A percentile compares a stretch with the other conserved stretches of the same genome.
Evolutionary conservation across 129 eudicot species (phyloP).

Genomic region (Deinandra increscens): DNA sequence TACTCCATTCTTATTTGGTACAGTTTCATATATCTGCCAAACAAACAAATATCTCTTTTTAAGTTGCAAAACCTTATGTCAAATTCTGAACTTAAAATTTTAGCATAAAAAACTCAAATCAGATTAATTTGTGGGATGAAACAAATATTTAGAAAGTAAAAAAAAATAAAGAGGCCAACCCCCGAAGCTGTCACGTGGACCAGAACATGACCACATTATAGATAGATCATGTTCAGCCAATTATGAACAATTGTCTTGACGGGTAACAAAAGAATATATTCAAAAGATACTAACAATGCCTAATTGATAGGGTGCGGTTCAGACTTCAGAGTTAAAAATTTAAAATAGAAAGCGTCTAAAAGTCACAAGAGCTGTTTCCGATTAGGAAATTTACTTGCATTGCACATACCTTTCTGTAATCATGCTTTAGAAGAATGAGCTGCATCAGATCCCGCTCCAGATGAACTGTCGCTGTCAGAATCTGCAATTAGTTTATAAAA

Average conservation of each 20-base stretch:
- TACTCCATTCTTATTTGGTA: conserved; percentile 18
- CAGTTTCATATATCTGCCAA: conserved; percentile 33
- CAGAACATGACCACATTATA: not conserved
- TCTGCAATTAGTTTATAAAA: conserved; percentile 37
- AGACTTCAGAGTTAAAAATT: too few species aligned
- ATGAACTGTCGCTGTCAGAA: conserved; percentile 60
- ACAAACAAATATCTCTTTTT: not conserved
- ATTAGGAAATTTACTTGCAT: conserved; percentile 4
- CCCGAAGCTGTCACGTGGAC: too few species aligned
- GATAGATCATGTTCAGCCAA: conserved; percentile 6
- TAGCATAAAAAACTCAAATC: too few species aligned
- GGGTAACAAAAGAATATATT: not conserved
- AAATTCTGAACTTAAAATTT: too few species aligned
- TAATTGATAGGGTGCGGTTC: not conserved
- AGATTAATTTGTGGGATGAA: too few species aligned
- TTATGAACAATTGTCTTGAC: conserved; percentile 12
- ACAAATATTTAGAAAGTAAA: too few species aligned
- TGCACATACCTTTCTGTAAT: conserved; percentile 24
- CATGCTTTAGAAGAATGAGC: conserved; percentile 43
- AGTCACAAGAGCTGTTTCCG: not conserved
- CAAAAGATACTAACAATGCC: conserved; percentile 2
- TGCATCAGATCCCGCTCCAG: conserved; percentile 57
- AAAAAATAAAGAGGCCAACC: too few species aligned
- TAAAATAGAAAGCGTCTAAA: not conserved
- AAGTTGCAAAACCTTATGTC: not conserved